These are phyloP conservation scores for Candida glucosophila DNA, from an alignment of 1,139 yeast genomes.

Conservation along the genomic window DNA sequence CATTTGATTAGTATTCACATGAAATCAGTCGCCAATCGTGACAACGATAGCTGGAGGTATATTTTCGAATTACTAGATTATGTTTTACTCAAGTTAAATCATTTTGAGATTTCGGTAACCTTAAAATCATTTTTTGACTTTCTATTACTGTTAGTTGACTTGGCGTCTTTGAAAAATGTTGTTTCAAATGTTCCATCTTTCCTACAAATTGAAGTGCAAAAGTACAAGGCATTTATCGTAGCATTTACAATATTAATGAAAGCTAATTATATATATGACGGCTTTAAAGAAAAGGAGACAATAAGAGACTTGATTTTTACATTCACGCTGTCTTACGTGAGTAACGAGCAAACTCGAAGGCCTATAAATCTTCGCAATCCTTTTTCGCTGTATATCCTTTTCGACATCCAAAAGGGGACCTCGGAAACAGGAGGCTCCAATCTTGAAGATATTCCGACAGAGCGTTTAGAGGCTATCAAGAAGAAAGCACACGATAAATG, in stretches of 20 bases:
- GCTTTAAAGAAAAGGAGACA: slow-evolving; percentile 21
- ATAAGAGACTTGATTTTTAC: background rate
- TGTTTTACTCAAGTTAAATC: slow-evolving; percentile 9
- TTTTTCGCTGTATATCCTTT: slow-evolving; percentile 5
- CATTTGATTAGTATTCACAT: slow-evolving; percentile 24
- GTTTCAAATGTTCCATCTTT: slow-evolving; percentile 5
- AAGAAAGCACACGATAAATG: no score
- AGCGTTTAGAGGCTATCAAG: no score
- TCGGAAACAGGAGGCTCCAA: no score
- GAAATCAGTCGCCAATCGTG: slow-evolving; percentile 13
- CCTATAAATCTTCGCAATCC: slow-evolving; percentile 4
- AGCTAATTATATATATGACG: slow-evolving; percentile 18
- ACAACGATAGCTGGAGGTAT: slow-evolving; percentile 22
- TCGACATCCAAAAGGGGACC: slow-evolving; percentile 4
- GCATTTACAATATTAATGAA: slow-evolving; percentile 9
- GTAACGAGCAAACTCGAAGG: background rate
- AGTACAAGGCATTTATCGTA: slow-evolving; percentile 7
- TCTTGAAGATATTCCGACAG: no score
- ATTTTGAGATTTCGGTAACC: slow-evolving; percentile 11
- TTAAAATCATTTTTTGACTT: slow-evolving; percentile 15
- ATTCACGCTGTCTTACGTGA: background rate
- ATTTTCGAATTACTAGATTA: slow-evolving; percentile 16
- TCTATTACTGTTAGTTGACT: slow-evolving; percentile 13
- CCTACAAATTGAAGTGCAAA: no score
- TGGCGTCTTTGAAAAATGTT: slow-evolving; percentile 8